Base-by-base conservation (phyloP, 306 rosid species). In the Cyclanthera cordifolia region DNA sequence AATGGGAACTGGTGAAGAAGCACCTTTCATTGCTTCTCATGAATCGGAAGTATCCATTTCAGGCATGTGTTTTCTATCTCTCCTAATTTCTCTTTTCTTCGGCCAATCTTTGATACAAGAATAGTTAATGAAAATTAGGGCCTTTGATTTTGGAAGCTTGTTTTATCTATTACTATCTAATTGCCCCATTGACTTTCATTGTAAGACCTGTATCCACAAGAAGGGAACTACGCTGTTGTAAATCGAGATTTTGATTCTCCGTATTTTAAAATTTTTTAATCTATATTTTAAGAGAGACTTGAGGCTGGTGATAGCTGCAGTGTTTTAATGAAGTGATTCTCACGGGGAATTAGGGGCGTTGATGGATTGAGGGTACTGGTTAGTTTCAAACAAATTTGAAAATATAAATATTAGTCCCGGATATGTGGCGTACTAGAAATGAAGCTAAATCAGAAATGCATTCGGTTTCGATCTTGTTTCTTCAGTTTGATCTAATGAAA, bases 21-120 rank as follows among this genome's bases (percentile, higher is more conserved):
- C 71, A 66, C 55, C 75, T 27, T 63, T 75, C 15, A 10, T 71
- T 3, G 37, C 74, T 45, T 73, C 82, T 13, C 82, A 21, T 13
- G 59, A 14, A 53, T 52, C 67, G 17, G 76, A 66, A 61, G 48
- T 72, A 63, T 53, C 78, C 19, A 61, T 77, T 57, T 73, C 86
- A 43, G 86, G 89, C 56, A 75, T 71, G 79, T 58, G 16, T 16
- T 5, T 75, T 66, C 32, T 4, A n/a, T 15, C n/a, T 76, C 27
- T 53, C 8, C 10, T 76, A 12, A n/a, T 66, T 12, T 0, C 14
- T 47, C 43, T 37, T 37, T 45, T 13, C 6, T 25, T 75, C 19
- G 2, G 21, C 13, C 6, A 80, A 49, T 2, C 17, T 16, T 70
- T 21, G 27, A 25, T 46, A 15, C 37, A 9, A 9, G 23, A 46